Conservation (phyloP, 1,284 basidiomycete species). For the Kalmanozyma brasiliensis region DNA sequence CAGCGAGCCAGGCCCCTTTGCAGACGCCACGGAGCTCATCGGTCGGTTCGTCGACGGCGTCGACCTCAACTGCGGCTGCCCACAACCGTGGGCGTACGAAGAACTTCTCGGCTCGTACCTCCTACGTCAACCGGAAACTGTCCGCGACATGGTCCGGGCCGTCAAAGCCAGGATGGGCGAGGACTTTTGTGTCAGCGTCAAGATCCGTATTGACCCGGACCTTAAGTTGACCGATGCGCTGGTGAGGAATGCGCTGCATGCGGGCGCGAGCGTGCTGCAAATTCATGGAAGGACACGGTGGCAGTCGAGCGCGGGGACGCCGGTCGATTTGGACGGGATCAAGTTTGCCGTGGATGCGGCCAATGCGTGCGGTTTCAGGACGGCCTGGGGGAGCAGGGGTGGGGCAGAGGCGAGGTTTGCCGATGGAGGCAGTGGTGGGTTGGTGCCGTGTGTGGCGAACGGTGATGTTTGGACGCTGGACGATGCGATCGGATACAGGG, state of each 20-base stretch:
- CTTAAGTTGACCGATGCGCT: conserved; percentile 71
- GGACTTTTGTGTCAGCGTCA: conserved; percentile 73
- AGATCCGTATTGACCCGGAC: conserved; percentile 74
- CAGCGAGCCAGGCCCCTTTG: conserved; percentile 71
- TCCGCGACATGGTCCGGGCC: conserved; percentile 72
- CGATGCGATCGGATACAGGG: conserved; percentile 71
- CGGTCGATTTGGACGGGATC: conserved; percentile 72
- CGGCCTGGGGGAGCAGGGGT: conserved; percentile 43
- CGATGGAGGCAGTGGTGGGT: conserved; percentile 67
- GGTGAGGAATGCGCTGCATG: conserved; percentile 70
- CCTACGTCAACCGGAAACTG: conserved; percentile 73
- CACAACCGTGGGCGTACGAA: conserved; percentile 66
- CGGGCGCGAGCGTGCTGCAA: conserved; percentile 71
- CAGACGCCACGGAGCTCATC: conserved; percentile 73
- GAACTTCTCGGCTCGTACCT: conserved; percentile 74
- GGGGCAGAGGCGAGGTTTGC: conserved; percentile 40
- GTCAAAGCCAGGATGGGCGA: conserved; percentile 72
- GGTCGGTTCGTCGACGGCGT: conserved; percentile 72
- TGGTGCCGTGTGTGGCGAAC: conserved; percentile 73
- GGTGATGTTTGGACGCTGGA: conserved; percentile 73
- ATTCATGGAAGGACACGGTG: conserved; percentile 74
- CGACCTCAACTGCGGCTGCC: conserved; percentile 73
- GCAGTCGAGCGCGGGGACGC: conserved; percentile 71
- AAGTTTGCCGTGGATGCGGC: conserved; percentile 72
- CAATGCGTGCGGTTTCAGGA: conserved; percentile 50